These are phyloP conservation scores for Colletotrichum destructivum DNA, from an alignment of 2,329 filamentous ascomycete genomes.

Conservation along the genomic window DNA sequence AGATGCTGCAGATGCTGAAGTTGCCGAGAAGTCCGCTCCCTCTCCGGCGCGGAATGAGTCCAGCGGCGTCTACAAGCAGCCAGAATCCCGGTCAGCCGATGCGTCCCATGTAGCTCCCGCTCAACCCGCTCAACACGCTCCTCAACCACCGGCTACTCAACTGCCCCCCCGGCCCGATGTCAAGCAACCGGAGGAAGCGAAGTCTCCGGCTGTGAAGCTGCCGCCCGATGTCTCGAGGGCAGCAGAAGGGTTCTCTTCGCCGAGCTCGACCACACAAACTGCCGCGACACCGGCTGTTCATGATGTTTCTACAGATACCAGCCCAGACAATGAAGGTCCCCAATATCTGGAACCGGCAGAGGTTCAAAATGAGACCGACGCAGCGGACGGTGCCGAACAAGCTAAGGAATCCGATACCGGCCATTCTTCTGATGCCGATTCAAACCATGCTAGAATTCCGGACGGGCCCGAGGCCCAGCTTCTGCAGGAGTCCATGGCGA, in stretches of 20 bases:
- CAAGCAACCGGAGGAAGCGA: slow-evolving; percentile 49
- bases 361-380: slow-evolving; percentile 52
- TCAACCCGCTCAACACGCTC: background rate
- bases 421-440: slow-evolving; percentile 27
- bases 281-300: slow-evolving; percentile 80
- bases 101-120: background rate
- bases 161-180: slow-evolving; percentile 49
- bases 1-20: background rate
- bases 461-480: slow-evolving; percentile 60
- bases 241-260: slow-evolving; percentile 66
- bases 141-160: slow-evolving; percentile 8
- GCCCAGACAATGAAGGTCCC: slow-evolving; percentile 77
- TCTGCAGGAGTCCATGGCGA: slow-evolving; percentile 58
- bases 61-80: slow-evolving; percentile 23
- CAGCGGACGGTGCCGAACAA: slow-evolving; percentile 50
- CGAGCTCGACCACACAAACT: slow-evolving; percentile 79
- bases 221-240: slow-evolving; percentile 54
- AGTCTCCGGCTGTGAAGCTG: slow-evolving; percentile 51
- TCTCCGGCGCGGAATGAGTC: background rate
- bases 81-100: slow-evolving; percentile 16
- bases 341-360: slow-evolving; percentile 67
- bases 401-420: slow-evolving; percentile 31
- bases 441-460: slow-evolving; percentile 41
- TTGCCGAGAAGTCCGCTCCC: background rate
- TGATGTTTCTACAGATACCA: slow-evolving; percentile 80